Conservation (phyloP, 345 rosid genomes). For the Iberis pinnata region DNA sequence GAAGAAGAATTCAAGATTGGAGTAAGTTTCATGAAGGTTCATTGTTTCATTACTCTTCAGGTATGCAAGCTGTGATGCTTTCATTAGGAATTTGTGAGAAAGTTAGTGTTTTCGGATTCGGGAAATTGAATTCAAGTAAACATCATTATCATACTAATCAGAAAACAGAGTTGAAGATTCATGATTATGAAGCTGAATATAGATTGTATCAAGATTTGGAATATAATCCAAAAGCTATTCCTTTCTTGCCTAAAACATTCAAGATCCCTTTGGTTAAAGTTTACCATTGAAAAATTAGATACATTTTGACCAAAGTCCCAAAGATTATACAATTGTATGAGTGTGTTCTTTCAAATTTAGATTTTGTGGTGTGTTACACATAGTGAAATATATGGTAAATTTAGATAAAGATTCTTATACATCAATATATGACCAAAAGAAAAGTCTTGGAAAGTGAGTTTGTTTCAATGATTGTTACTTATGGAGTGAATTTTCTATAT, state of each 20-base stretch:
- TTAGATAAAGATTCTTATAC: constrained; percentile 8
- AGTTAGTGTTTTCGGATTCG: constrained; percentile 82
- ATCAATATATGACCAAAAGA: constrained; percentile 10
- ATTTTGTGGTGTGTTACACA: constrained; percentile 4
- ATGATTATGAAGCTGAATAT: constrained; percentile 85
- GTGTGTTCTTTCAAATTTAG: background rate
- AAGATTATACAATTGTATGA: constrained; percentile 1
- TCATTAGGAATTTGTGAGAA: constrained; percentile 68
- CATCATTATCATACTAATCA: constrained; percentile 92
- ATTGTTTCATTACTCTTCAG: constrained; percentile 88
- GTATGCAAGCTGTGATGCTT: constrained; percentile 84
- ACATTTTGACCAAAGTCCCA: background rate
- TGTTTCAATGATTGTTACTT: no score
- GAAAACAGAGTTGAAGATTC: constrained; percentile 69
- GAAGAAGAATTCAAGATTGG: constrained; percentile 59
- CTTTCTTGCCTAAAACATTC: constrained; percentile 58
- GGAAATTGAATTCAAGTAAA: constrained; percentile 56
- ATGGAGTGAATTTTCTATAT: background rate
- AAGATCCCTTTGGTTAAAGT: constrained; percentile 59
- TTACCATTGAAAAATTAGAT: constrained; percentile 39
- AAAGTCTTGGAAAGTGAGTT: no score
- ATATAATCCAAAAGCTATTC: constrained; percentile 49
- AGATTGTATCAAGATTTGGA: constrained; percentile 54
- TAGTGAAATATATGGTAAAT: constrained; percentile 4
- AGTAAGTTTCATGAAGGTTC: constrained; percentile 56